These are phyloP conservation scores for Papiliotrema nemorosa DNA, from an alignment of 1,284 basidiomycete species.

Conservation along the genomic window DNA sequence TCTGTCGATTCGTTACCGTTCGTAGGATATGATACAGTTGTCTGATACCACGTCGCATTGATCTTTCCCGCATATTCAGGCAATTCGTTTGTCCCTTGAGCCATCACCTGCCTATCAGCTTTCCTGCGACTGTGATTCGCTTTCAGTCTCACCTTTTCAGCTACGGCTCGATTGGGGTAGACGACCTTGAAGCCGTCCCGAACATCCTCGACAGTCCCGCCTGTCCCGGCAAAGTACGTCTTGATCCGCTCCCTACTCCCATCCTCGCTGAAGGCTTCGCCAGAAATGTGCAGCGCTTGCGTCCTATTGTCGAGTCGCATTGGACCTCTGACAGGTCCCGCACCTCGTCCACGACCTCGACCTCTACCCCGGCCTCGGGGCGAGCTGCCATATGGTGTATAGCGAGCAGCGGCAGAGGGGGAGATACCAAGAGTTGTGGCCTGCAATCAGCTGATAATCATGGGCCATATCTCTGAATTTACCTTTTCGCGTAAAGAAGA, in stretches of 20 bases:
- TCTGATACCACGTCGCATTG: conserved; percentile 27
- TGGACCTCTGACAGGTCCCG: conserved; percentile 57
- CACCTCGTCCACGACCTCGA: conserved; percentile 56
- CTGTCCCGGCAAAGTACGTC: conserved; percentile 75
- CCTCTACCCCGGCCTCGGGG: conserved; percentile 61
- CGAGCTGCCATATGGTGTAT: conserved; percentile 55
- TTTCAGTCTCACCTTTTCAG: conserved; percentile 39
- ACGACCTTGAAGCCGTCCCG: conserved; percentile 32
- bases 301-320: conserved; percentile 91
- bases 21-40: not conserved
- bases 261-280: conserved; percentile 51
- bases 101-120: conserved; percentile 27
- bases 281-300: conserved; percentile 71
- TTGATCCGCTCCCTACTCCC: conserved; percentile 58
- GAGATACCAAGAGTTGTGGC: conserved; percentile 37
- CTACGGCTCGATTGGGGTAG: conserved; percentile 41
- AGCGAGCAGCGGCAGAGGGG: conserved; percentile 31
- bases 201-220: conserved; percentile 22
- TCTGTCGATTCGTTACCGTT: not conserved
- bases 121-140: not conserved
- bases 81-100: conserved; percentile 37
- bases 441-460: conserved; percentile 9
- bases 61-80: conserved; percentile 20
- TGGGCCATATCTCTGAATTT: conserved; percentile 43
- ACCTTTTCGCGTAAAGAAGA: conserved; percentile 56